Conservation (phyloP, 208 protist species). For the Crithidia brevicula region DNA sequence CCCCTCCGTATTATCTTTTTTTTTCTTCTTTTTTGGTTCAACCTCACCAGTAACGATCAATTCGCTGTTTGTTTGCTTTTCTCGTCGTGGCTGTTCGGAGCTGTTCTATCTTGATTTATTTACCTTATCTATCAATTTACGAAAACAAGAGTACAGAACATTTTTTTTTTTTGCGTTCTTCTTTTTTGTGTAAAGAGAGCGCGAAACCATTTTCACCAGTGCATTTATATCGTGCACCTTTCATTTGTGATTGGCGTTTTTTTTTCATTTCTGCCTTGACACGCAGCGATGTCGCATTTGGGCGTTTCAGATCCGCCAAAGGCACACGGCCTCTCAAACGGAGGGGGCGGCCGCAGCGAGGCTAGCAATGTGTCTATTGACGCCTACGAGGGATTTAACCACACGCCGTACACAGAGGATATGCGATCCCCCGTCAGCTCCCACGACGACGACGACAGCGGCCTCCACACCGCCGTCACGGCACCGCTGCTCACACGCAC, state of each 20-base stretch:
- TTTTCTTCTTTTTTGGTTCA: background rate
- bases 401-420: background rate
- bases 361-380: background rate
- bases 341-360: background rate
- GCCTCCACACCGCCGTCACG: conserved; percentile 5
- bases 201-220: background rate
- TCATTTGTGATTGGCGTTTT: conserved; percentile 5
- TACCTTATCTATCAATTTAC: background rate
- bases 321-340: background rate
- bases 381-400: background rate
- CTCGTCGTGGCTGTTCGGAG: too few species aligned
- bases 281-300: conserved; percentile 3
- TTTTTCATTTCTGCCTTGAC: background rate
- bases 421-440: background rate
- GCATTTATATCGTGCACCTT: background rate
- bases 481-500: conserved; percentile 1
- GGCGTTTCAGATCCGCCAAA: background rate
- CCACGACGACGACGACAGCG: conserved; percentile 2
- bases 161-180: conserved; percentile 7
- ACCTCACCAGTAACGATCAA: too few species aligned
- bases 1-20: conserved; percentile 3
- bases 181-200: background rate
- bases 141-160: too few species aligned
- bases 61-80: background rate
- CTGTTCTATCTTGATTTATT: conserved; percentile 16